Percentiles rank a stretch among this genome's conserved stretches.
Evolutionary conservation across 1,284 basidiomycete genomes (phyloP).

Genomic region (Moniliella sp.): DNA sequence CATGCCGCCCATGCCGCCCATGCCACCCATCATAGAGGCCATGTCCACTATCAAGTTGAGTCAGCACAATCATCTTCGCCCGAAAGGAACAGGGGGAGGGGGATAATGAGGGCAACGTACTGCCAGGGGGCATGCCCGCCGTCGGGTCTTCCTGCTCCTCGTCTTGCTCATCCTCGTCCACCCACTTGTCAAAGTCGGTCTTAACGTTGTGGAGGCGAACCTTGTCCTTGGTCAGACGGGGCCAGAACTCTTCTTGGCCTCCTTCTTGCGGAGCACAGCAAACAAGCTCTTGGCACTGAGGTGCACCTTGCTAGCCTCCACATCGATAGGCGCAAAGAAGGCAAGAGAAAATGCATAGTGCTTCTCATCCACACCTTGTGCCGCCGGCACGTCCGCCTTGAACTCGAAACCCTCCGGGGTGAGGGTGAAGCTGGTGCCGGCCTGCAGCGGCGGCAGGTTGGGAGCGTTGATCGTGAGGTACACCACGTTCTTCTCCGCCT

Average conservation of each 20-base stretch:
- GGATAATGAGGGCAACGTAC: no score
- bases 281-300: constrained; percentile 29
- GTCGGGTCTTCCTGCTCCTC: constrained; percentile 8
- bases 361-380: constrained; percentile 20
- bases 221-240: constrained; percentile 33
- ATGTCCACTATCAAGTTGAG: no score
- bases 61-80: no score
- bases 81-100: no score
- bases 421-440: constrained; percentile 24
- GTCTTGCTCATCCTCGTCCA: constrained; percentile 35
- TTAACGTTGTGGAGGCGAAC: constrained; percentile 33
- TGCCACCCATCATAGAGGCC: no score
- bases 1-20: no score
- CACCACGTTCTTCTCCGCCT: not conserved
- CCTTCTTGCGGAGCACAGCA: constrained; percentile 27
- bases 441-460: not conserved
- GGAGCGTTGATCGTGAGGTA: not conserved
- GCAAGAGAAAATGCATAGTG: constrained; percentile 27
- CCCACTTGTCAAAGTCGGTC: constrained; percentile 35
- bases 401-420: constrained; percentile 18
- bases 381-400: constrained; percentile 12
- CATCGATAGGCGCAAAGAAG: constrained; percentile 29
- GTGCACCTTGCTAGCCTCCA: constrained; percentile 19
- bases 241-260: constrained; percentile 30
- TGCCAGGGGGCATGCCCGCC: no score